A percentile compares a stretch with the other conserved stretches of the same genome.
Evolutionary conservation across 2,329 filamentous ascomycete species (phyloP).

Genomic region (Penicillium psychrosexuale): DNA sequence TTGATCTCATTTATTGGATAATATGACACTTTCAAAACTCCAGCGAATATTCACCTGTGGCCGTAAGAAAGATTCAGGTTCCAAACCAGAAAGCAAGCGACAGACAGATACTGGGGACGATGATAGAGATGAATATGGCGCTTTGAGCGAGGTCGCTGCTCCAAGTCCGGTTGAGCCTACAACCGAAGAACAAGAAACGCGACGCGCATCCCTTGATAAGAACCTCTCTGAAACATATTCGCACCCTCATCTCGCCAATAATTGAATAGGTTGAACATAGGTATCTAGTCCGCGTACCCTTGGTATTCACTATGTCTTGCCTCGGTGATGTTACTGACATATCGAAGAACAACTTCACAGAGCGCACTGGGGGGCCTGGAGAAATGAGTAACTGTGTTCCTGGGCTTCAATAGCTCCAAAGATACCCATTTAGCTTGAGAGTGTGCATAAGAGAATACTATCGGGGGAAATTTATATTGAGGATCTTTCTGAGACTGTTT

Average conservation of each 20-base stretch:
- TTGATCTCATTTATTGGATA: neutral
- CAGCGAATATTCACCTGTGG: neutral
- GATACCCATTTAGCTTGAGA: no score
- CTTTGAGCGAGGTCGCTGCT: constrained; percentile 3
- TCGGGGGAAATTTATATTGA: neutral
- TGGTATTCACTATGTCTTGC: neutral
- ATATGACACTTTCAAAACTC: neutral
- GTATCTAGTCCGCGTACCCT: neutral
- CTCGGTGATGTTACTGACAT: neutral
- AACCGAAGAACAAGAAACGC: neutral
- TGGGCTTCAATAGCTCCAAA: no score
- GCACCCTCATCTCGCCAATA: constrained; percentile 1
- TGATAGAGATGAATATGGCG: neutral
- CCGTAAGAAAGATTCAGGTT: neutral
- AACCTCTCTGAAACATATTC: neutral
- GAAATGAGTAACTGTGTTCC: neutral
- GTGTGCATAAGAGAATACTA: neutral
- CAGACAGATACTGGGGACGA: neutral
- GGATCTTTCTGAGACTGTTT: neutral
- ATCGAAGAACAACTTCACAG: neutral
- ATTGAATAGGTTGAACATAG: neutral
- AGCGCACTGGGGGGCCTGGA: neutral
- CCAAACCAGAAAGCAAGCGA: neutral
- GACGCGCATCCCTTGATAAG: neutral
- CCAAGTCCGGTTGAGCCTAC: neutral